Conservation (phyloP, 78 protist genomes). For the Dictyostelium citrinum region DNA sequence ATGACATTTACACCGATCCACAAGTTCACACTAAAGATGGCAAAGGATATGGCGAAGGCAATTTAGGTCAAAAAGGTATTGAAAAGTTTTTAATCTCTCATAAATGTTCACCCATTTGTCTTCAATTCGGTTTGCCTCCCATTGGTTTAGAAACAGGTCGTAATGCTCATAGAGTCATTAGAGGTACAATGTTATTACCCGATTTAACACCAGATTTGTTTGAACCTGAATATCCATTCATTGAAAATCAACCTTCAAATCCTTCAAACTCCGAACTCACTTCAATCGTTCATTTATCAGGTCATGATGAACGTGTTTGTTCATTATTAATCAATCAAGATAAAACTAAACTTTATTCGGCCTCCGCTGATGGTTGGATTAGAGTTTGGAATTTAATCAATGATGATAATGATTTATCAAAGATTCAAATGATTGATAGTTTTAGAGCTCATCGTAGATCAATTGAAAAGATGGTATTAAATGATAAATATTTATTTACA, state of each 20-base stretch:
- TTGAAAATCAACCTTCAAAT: background rate
- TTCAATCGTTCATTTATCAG: background rate
- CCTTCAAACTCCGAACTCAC: background rate
- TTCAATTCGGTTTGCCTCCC: constrained; percentile 35
- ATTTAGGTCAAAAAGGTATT: constrained; percentile 87
- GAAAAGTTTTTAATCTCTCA: constrained; percentile 81
- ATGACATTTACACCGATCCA: constrained; percentile 93
- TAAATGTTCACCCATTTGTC: constrained; percentile 88
- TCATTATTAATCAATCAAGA: background rate
- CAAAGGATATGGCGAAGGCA: constrained; percentile 81
- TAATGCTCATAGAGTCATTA: constrained; percentile 14
- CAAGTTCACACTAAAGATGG: constrained; percentile 88
- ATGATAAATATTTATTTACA: constrained; percentile 7
- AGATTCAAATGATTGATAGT: background rate
- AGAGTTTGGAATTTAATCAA: constrained; percentile 15
- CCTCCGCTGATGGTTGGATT: constrained; percentile 22
- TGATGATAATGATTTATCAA: background rate
- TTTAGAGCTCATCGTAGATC: constrained; percentile 50
- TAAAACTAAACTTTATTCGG: background rate
- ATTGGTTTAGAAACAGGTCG: constrained; percentile 11
- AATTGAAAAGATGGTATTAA: background rate
- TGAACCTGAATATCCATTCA: background rate
- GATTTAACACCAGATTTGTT: constrained; percentile 11
- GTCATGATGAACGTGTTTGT: constrained; percentile 36
- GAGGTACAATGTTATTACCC: constrained; percentile 66